These are phyloP conservation scores for Fraxinus angustifolia DNA, from an alignment of 305 asterid genomes.

Conservation along the genomic window DNA sequence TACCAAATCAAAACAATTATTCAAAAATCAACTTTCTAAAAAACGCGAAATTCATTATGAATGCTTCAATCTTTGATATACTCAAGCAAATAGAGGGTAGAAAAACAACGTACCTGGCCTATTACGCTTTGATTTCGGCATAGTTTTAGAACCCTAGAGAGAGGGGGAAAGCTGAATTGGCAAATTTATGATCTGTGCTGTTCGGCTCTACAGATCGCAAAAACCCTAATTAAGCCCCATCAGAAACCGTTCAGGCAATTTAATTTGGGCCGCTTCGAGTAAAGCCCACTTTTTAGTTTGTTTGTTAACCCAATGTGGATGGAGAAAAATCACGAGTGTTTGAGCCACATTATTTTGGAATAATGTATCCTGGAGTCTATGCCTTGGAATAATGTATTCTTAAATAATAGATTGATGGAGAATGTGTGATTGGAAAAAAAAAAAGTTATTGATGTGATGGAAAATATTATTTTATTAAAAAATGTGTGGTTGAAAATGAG, in stretches of 20 bases:
- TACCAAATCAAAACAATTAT: background rate
- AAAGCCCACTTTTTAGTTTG: background rate
- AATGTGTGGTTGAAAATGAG: too few relatives aligned
- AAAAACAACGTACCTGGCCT: conserved; percentile 26
- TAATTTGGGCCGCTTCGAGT: conserved; percentile 8
- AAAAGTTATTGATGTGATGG: too few relatives aligned
- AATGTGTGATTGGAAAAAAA: too few relatives aligned
- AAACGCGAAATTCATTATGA: background rate
- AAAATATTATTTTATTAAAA: too few relatives aligned
- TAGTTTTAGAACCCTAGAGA: background rate
- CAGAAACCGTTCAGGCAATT: background rate
- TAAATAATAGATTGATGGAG: too few relatives aligned
- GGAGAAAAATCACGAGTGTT: too few relatives aligned
- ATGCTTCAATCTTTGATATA: background rate
- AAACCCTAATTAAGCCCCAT: conserved; percentile 28
- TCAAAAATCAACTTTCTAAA: background rate
- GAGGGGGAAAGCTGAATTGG: background rate
- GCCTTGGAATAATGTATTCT: too few relatives aligned
- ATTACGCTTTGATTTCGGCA: conserved; percentile 50
- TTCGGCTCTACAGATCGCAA: background rate
- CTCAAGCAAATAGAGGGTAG: background rate
- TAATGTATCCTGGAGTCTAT: too few relatives aligned
- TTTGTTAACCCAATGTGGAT: background rate
- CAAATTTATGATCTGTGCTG: background rate
- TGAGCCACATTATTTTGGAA: too few relatives aligned